These are phyloP conservation scores for Penicillium sp. DNA, from an alignment of 2,329 filamentous ascomycete genomes.

Conservation along the genomic window DNA sequence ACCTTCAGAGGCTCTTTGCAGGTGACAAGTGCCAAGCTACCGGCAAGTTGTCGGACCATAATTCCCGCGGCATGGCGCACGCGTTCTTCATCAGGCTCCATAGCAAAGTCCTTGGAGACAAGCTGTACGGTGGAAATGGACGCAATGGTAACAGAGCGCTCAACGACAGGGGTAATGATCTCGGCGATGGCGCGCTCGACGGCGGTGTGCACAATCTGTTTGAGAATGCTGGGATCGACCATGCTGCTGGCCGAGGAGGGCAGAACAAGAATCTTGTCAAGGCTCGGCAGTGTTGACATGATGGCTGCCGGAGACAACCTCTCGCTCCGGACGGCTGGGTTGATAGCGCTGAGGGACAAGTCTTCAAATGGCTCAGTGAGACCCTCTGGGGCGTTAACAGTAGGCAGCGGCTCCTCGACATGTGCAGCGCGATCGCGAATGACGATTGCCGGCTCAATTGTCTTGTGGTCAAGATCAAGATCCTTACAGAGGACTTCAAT, in stretches of 20 bases:
- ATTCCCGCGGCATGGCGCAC: slow-evolving; percentile 78
- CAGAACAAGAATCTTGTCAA: slow-evolving; percentile 68
- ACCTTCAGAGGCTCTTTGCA: slow-evolving; percentile 94
- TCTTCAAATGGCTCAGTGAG: slow-evolving; percentile 78
- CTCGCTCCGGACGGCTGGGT: slow-evolving; percentile 58
- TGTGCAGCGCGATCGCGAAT: slow-evolving; percentile 68
- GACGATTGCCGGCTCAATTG: slow-evolving; percentile 74
- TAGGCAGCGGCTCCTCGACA: slow-evolving; percentile 48
- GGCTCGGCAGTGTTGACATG: slow-evolving; percentile 71
- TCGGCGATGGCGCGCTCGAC: slow-evolving; percentile 85
- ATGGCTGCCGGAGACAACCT: slow-evolving; percentile 69
- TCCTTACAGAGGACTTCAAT: slow-evolving; percentile 96
- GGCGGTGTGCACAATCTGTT: slow-evolving; percentile 70
- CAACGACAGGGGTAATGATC: slow-evolving; percentile 94
- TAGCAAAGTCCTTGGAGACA: slow-evolving; percentile 91
- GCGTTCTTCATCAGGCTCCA: slow-evolving; percentile 80
- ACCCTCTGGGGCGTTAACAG: slow-evolving; percentile 55
- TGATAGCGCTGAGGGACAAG: slow-evolving; percentile 66
- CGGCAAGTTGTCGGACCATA: slow-evolving; percentile 90
- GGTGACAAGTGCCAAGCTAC: slow-evolving; percentile 89
- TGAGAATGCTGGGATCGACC: slow-evolving; percentile 58
- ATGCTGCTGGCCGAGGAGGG: slow-evolving; percentile 69
- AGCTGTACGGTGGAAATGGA: slow-evolving; percentile 94
- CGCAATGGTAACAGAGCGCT: slow-evolving; percentile 93
- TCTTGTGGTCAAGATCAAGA: slow-evolving; percentile 81